Evolutionary conservation across 768 basidiomycete species (phyloP), one percentile per base, ranked within the genome.

Genomic region (Lactarius sp.): DNA sequence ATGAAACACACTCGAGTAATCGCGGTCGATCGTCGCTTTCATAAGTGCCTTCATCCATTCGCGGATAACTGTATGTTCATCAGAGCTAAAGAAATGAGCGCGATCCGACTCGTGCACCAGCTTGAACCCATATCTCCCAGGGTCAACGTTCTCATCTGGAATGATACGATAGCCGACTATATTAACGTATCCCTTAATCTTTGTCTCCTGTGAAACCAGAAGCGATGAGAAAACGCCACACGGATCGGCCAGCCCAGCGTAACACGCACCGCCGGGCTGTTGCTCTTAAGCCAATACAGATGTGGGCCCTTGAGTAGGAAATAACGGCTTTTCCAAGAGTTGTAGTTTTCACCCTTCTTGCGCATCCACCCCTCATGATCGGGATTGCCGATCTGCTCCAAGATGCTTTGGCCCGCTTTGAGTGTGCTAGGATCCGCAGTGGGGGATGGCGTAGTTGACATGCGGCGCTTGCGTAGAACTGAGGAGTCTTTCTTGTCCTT

Each of bases 1-100:
- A 60, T 33, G 41, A 56, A 44, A 79, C 88, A 44, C 70, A 95
- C 94, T 89, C 9, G 88, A 83, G 72, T 95, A 98, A 73, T 98
- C 97, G 60, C 97, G 80, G 9, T 85, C 88, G 69, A 99, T 99
- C 13, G 96, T 98, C 2, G 96, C 93, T 73, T 98, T 99, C 93
- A 98, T 98, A 68, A 99, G 85, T 8, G 95, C 93, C 77, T 98
- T 99, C 97, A 98, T 98, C 96, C 97, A 98, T 68, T 93, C 93
- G n/a, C 97, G 85, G 53, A 97, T 82, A 42, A 85, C 76, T 0
- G 77, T 70, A 74, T 93, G 92, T 71, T 98, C 94, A 27, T 94
- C 90, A 0, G 92, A 93, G 66, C 91, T 92, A 76, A 99, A 99
- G 71, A 75, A 92, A 73, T 98, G 94, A 1, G 89, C 80, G 76